Conservation (phyloP, 2,329 filamentous ascomycete species). For the Alternaria sp. region DNA sequence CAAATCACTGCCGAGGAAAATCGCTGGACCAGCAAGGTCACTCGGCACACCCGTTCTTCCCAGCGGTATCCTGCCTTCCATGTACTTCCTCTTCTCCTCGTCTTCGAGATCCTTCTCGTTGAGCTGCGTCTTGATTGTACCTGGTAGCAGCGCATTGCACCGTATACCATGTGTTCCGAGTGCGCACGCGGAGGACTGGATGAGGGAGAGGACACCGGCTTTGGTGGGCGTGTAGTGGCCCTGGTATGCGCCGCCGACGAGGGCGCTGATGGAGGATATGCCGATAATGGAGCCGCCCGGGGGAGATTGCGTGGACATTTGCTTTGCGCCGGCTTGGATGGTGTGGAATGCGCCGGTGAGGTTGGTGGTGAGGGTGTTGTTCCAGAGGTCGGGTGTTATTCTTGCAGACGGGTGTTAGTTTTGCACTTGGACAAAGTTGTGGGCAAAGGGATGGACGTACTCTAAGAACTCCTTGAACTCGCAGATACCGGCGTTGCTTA, state of each 20-base stretch:
- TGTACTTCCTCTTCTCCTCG: constrained; percentile 74
- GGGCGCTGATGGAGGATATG: constrained; percentile 73
- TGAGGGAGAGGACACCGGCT: constrained; percentile 78
- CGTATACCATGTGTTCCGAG: constrained; percentile 77
- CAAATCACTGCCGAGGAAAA: constrained; percentile 80
- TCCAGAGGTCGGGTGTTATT: constrained; percentile 72
- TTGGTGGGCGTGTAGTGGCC: constrained; percentile 88
- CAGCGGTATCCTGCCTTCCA: constrained; percentile 81
- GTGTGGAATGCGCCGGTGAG: constrained; percentile 88
- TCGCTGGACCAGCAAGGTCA: constrained; percentile 84
- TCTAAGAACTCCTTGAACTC: constrained; percentile 86
- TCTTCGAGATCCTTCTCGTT: constrained; percentile 84
- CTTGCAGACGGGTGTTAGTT: constrained; percentile 42
- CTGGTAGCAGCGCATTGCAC: constrained; percentile 84
- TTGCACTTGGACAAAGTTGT: no score
- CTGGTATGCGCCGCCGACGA: constrained; percentile 79
- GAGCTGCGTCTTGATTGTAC: constrained; percentile 82
- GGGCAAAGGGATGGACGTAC: no score
- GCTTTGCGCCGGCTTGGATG: constrained; percentile 81
- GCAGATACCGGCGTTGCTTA: constrained; percentile 89
- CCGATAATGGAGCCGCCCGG: constrained; percentile 81
- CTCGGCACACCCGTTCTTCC: constrained; percentile 55
- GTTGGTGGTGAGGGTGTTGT: constrained; percentile 77
- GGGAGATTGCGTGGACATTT: constrained; percentile 71
- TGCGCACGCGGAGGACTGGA: constrained; percentile 83